These are phyloP conservation scores for Ceratocystis harringtonii DNA, from an alignment of 2,329 filamentous ascomycete genomes.

Conservation along the genomic window DNA sequence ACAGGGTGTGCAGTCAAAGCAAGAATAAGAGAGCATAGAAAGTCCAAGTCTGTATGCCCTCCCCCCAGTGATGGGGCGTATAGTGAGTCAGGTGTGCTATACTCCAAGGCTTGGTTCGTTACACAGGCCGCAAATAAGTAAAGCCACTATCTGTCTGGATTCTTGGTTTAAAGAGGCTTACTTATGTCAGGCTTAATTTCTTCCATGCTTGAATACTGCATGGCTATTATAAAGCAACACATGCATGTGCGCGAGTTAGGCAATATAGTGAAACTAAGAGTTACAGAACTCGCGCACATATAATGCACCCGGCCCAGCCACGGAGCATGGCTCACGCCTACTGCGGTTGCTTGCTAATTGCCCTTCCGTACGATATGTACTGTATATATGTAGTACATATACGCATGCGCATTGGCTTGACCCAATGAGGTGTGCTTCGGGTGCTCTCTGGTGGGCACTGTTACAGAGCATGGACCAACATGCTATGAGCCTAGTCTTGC, in stretches of 20 bases:
- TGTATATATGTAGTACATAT: not conserved
- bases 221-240: not conserved
- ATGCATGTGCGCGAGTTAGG: not conserved
- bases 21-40: too few species aligned
- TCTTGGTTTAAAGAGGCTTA: not conserved
- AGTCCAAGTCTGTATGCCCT: too few species aligned
- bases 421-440: not conserved
- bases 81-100: not conserved
- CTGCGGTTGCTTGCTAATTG: not conserved
- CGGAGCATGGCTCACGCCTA: not conserved
- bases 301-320: not conserved
- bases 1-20: not conserved
- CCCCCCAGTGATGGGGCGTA: not conserved
- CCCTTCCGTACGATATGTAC: not conserved
- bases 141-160: not conserved
- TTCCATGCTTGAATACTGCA: not conserved
- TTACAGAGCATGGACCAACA: not conserved
- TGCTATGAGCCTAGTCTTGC: conserved; percentile 4
- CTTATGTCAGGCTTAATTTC: not conserved
- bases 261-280: not conserved
- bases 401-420: not conserved
- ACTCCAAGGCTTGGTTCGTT: not conserved
- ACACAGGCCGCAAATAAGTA: not conserved
- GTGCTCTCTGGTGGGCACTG: not conserved
- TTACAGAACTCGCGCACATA: not conserved